Percentiles rank a stretch among this genome's conserved stretches.
These are phyloP conservation scores for Agaricales sp. DNA, from an alignment of 1,284 basidiomycete species.

Conservation along the genomic window DNA sequence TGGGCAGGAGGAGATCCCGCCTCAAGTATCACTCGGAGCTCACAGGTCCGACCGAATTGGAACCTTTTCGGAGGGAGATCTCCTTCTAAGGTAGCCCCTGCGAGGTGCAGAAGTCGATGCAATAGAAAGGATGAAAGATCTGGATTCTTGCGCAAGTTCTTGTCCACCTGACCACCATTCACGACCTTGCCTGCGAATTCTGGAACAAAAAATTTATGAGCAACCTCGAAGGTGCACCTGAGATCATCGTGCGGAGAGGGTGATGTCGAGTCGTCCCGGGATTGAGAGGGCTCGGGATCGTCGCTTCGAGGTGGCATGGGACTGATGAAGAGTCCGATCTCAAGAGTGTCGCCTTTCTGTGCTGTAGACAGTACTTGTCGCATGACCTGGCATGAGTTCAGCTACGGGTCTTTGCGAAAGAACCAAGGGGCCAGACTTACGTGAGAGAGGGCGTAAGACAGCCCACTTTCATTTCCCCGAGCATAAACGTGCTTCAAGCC, in stretches of 20 bases:
- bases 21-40: constrained; percentile 44
- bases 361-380: constrained; percentile 74
- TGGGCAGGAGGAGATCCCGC: constrained; percentile 38
- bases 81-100: constrained; percentile 49
- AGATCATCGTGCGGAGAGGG: constrained; percentile 17
- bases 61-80: constrained; percentile 33
- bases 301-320: constrained; percentile 15
- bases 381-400: constrained; percentile 46
- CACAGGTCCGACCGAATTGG: constrained; percentile 38
- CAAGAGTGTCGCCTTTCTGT: constrained; percentile 70
- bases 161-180: constrained; percentile 18
- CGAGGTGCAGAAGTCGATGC: constrained; percentile 53
- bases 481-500: constrained; percentile 79
- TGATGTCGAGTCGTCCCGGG: constrained; percentile 14
- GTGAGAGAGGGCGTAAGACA: constrained; percentile 74
- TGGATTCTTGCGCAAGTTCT: constrained; percentile 34
- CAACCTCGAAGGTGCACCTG: constrained; percentile 46
- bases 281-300: constrained; percentile 9
- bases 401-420: constrained; percentile 5
- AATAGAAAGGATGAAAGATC: constrained; percentile 54
- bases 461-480: constrained; percentile 73
- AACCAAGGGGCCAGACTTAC: constrained; percentile 38
- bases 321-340: constrained; percentile 73
- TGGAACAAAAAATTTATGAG: constrained; percentile 23
- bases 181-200: constrained; percentile 2